These are phyloP conservation scores for Populus davidiana DNA, from an alignment of 345 rosid genomes.

Conservation along the genomic window DNA sequence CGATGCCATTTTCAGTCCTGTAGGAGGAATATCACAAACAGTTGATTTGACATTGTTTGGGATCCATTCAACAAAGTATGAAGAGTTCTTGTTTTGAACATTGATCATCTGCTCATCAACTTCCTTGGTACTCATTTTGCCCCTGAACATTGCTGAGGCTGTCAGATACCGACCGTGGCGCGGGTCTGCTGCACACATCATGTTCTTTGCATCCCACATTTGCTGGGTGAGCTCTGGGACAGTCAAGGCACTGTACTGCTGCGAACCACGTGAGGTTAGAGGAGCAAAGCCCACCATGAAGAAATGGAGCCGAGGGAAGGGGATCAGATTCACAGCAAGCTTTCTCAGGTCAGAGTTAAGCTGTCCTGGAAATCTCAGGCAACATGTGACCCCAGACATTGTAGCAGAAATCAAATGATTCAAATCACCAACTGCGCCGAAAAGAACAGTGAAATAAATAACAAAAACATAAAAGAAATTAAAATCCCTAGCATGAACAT, in stretches of 20 bases:
- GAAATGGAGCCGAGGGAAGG: slow-evolving; percentile 55
- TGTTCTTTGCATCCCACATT: slow-evolving; percentile 60
- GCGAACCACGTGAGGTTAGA: slow-evolving; percentile 51
- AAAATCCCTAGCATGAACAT: neutral
- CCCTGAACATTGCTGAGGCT: slow-evolving; percentile 53
- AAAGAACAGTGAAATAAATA: neutral
- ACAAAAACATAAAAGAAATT: neutral
- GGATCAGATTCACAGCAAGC: slow-evolving; percentile 61
- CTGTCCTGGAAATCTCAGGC: slow-evolving; percentile 72
- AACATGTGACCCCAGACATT: slow-evolving; percentile 75
- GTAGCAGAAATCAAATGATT: slow-evolving; percentile 71
- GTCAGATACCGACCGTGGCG: slow-evolving; percentile 45
- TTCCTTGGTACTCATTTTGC: slow-evolving; percentile 52
- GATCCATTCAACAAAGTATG: slow-evolving; percentile 69
- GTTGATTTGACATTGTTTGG: slow-evolving; percentile 58
- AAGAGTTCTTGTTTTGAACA: slow-evolving; percentile 68
- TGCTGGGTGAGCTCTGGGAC: slow-evolving; percentile 55
- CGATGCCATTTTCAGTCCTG: slow-evolving; percentile 47
- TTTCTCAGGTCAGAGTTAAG: slow-evolving; percentile 69
- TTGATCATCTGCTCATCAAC: slow-evolving; percentile 65
- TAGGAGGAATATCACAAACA: slow-evolving; percentile 49
- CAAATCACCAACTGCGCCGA: slow-evolving; percentile 53
- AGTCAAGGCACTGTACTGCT: slow-evolving; percentile 41
- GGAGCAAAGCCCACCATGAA: slow-evolving; percentile 61
- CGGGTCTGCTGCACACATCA: slow-evolving; percentile 54